Conservation (phyloP, 2,329 filamentous ascomycete genomes). For the Rutstroemia sp. region DNA sequence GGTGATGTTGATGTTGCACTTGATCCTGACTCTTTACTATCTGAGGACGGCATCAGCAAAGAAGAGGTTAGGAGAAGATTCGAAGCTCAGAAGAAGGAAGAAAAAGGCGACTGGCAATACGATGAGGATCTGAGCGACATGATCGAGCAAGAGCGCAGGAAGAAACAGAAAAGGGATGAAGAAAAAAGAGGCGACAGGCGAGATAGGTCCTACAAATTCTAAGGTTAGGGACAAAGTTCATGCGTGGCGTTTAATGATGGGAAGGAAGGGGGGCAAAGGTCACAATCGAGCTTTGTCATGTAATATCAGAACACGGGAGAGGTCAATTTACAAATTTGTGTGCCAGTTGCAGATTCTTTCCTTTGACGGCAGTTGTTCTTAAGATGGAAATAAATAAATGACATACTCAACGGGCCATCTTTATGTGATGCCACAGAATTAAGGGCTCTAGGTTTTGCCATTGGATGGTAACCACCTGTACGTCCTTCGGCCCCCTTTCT, state of each 20-base stretch:
- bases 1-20: slow-evolving; percentile 92
- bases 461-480: no score
- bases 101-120: slow-evolving; percentile 55
- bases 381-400: no score
- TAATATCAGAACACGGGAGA: no score
- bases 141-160: slow-evolving; percentile 89
- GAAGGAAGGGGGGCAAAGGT: no score
- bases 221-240: background rate
- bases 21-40: slow-evolving; percentile 72
- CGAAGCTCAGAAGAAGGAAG: slow-evolving; percentile 60
- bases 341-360: no score
- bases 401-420: no score
- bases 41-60: slow-evolving; percentile 72
- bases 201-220: slow-evolving; percentile 28
- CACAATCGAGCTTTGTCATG: background rate
- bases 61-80: slow-evolving; percentile 77
- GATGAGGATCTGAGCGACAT: slow-evolving; percentile 92
- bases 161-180: slow-evolving; percentile 81
- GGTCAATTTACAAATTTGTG: no score
- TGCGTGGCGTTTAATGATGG: no score
- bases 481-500: no score
- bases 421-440: no score
- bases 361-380: no score
- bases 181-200: slow-evolving; percentile 61
- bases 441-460: no score